Evolutionary conservation across 371 early-diverging fungal genomes (phyloP).

Genomic region (Dichotomocladium elegans): DNA sequence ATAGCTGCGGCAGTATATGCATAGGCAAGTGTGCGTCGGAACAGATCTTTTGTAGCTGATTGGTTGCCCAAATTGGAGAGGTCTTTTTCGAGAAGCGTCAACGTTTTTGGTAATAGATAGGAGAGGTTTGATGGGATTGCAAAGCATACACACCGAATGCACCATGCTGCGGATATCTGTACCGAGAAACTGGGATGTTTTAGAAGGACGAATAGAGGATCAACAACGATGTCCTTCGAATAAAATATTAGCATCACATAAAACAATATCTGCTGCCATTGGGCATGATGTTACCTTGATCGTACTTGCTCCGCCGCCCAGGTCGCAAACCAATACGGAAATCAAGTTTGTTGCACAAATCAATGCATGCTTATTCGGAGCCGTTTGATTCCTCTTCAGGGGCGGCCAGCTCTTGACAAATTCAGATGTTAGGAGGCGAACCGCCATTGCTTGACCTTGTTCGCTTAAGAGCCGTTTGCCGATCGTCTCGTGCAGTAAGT

Average conservation of each 20-base stretch:
- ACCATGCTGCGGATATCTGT: constrained; percentile 73
- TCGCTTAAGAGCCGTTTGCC: constrained; percentile 72
- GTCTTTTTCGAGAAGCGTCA: constrained; percentile 60
- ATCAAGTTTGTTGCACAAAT: constrained; percentile 73
- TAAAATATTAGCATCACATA: background rate
- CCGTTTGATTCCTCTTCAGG: constrained; percentile 55
- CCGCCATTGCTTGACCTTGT: constrained; percentile 73
- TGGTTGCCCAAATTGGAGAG: constrained; percentile 40
- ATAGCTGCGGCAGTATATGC: constrained; percentile 68
- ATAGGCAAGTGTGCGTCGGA: constrained; percentile 59
- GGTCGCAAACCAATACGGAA: constrained; percentile 65
- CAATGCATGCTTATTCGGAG: constrained; percentile 58
- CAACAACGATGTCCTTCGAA: constrained; percentile 54
- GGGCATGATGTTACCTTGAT: constrained; percentile 57
- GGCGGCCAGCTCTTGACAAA: constrained; percentile 74
- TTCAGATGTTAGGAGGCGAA: constrained; percentile 57
- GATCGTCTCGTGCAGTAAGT: constrained; percentile 74
- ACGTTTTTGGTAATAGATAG: constrained; percentile 55
- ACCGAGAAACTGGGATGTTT: constrained; percentile 70
- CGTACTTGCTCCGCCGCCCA: constrained; percentile 73
- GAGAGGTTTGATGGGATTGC: constrained; percentile 65
- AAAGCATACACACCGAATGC: constrained; percentile 65
- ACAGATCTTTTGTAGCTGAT: constrained; percentile 41
- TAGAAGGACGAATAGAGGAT: constrained; percentile 65
- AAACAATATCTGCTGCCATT: no score